Evolutionary conservation across 192 early-diverging fungal species (phyloP).

Genomic region (Coemansia sp.): DNA sequence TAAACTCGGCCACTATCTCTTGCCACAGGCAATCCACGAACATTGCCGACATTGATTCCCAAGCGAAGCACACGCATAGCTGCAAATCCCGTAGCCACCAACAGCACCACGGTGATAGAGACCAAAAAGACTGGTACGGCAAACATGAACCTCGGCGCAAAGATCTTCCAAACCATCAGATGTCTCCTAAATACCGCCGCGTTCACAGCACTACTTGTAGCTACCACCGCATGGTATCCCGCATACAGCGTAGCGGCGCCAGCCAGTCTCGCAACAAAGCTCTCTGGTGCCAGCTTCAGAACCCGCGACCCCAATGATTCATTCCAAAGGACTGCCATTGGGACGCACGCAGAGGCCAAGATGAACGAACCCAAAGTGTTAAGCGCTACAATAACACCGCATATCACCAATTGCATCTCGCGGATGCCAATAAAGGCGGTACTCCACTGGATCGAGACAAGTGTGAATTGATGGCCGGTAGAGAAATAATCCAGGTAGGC

Average conservation of each 20-base stretch:
- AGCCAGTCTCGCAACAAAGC: conserved; percentile 37
- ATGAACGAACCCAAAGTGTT: conserved; percentile 74
- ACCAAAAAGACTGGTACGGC: conserved; percentile 29
- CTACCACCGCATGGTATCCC: conserved; percentile 52
- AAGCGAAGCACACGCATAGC: conserved; percentile 21
- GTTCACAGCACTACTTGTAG: conserved; percentile 56
- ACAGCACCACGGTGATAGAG: conserved; percentile 12
- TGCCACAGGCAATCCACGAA: neutral
- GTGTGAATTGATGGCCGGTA: conserved; percentile 90
- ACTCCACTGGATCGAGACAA: conserved; percentile 91
- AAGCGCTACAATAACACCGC: conserved; percentile 70
- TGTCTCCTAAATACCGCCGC: conserved; percentile 79
- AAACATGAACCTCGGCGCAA: conserved; percentile 88
- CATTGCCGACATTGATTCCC: conserved; percentile 26
- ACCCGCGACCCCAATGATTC: conserved; percentile 37
- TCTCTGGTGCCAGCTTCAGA: conserved; percentile 24
- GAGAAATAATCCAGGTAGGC: conserved; percentile 75
- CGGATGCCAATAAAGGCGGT: conserved; percentile 83
- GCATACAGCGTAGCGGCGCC: conserved; percentile 54
- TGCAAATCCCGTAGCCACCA: conserved; percentile 38
- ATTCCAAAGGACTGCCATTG: conserved; percentile 58
- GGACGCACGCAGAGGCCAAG: conserved; percentile 56
- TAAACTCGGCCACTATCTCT: neutral
- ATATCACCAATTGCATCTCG: conserved; percentile 67
- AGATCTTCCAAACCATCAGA: conserved; percentile 98